Base-by-base conservation (phyloP, 2,329 filamentous ascomycete species). In the Bipolaris cookei region DNA sequence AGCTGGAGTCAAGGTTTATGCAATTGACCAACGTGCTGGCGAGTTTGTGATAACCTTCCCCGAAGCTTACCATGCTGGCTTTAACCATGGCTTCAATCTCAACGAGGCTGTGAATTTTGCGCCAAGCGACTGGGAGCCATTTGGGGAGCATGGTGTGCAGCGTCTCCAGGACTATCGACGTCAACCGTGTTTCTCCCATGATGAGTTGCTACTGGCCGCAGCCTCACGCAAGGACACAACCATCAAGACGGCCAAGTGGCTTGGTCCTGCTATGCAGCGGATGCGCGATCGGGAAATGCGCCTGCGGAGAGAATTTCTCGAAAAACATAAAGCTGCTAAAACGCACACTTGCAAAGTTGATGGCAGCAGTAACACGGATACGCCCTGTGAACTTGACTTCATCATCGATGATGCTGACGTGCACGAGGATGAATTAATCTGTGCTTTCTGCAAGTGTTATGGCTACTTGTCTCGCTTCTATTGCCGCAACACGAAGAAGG, bases 51-150 rank as follows among this genome's bases (percentile, higher is more conserved):
- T 99, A 62, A 99, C 95, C 0, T 99, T 97, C 68, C 95, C 95
- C 0, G 91, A 97, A 74, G 95, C 95, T 0, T 99, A 98, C 68
- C 95, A 99, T 74, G 94, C 95, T 5, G 95, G 95, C 0, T 99
- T 99, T 79, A 99, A 99, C 69, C 95, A 99, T 69, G 95, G 81
- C 3, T 99, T 99, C 81, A 99, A 99, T 73, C 96, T 97, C 77
- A 99, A 99, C 67, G 95, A 99, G 76, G 95, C 95, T 4, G 95
- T 99, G 66, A 99, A 99, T 73, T 99, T 99, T 78, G 95, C 95
- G 0, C 95, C 95, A 0, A 84, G 82, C 25, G 95, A 99, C 68
- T 99, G 95, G 95, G 95, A 99, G 70, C 92, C 92, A 0, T 96
- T 88, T 72, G 95, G 95, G 1, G 88, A 94, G 53, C 84, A 88